These are phyloP conservation scores for Wakefieldia striispora DNA, from an alignment of 768 basidiomycete genomes.

Conservation along the genomic window DNA sequence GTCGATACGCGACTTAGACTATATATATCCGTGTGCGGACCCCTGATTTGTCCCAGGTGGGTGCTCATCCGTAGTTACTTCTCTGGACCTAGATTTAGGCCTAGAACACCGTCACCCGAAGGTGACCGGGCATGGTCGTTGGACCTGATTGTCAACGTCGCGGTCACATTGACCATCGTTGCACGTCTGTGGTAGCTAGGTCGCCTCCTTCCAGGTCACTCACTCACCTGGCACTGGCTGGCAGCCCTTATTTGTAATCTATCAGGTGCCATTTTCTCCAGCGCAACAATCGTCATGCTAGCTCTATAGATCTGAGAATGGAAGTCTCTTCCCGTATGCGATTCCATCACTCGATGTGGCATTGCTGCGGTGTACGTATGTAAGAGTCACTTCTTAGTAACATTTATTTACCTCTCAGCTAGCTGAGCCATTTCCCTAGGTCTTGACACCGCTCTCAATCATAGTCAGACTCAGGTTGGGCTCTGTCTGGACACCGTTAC, in stretches of 20 bases:
- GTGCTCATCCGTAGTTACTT: too few relatives aligned
- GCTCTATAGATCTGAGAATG: conserved; percentile 7
- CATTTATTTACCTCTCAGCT: neutral
- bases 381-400: neutral
- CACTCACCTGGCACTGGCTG: conserved; percentile 4
- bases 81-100: too few relatives aligned
- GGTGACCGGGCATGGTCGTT: conserved; percentile 12
- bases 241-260: conserved; percentile 10
- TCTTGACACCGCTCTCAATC: conserved; percentile 17
- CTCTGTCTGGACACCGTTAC: neutral
- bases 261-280: conserved; percentile 21
- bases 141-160: conserved; percentile 20
- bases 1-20: too few relatives aligned
- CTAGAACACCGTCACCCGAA: too few relatives aligned
- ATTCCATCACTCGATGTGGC: conserved; percentile 16
- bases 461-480: conserved; percentile 16
- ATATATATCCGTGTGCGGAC: too few relatives aligned
- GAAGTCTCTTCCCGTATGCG: conserved; percentile 10
- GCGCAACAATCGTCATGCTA: conserved; percentile 16
- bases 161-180: conserved; percentile 23
- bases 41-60: too few relatives aligned
- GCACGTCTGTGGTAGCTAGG: conserved; percentile 20
- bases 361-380: conserved; percentile 21
- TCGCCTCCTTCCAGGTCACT: neutral
- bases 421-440: neutral